These are phyloP conservation scores for Carex cristatella DNA, from an alignment of 176 grass and related monocot species.

Conservation along the genomic window DNA sequence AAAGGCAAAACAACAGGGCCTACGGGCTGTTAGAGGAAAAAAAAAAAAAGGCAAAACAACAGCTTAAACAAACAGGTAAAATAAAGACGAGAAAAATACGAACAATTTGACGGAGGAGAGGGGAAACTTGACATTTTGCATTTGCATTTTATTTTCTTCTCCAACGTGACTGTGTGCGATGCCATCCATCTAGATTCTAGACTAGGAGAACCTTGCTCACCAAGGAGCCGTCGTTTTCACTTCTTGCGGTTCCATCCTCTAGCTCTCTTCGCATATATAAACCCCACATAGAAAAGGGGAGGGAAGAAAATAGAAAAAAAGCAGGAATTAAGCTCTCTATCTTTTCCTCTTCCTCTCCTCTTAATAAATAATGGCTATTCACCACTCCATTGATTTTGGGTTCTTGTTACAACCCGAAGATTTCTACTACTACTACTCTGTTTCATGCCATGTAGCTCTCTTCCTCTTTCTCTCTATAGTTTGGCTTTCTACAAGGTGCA, in stretches of 20 bases:
- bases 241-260: not conserved
- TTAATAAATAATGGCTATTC: not conserved
- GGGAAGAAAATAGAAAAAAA: not conserved
- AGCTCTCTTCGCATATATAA: not conserved
- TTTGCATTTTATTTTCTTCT: not conserved
- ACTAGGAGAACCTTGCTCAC: not conserved
- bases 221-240: not conserved
- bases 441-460: conserved; percentile 24
- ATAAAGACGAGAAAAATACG: not conserved
- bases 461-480: conserved; percentile 21
- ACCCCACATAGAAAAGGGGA: not conserved
- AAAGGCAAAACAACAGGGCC: no score
- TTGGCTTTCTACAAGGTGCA: conserved; percentile 21
- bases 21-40: no score
- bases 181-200: not conserved
- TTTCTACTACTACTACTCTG: conserved; percentile 26
- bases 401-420: conserved; percentile 9
- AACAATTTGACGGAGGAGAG: not conserved
- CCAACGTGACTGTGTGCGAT: not conserved
- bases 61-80: not conserved
- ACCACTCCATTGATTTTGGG: not conserved
- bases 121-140: not conserved
- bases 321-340: not conserved
- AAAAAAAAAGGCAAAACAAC: not conserved
- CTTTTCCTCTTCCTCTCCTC: not conserved